These are phyloP conservation scores for Rhodotorula babjevae DNA, from an alignment of 768 basidiomycete genomes.

Conservation along the genomic window DNA sequence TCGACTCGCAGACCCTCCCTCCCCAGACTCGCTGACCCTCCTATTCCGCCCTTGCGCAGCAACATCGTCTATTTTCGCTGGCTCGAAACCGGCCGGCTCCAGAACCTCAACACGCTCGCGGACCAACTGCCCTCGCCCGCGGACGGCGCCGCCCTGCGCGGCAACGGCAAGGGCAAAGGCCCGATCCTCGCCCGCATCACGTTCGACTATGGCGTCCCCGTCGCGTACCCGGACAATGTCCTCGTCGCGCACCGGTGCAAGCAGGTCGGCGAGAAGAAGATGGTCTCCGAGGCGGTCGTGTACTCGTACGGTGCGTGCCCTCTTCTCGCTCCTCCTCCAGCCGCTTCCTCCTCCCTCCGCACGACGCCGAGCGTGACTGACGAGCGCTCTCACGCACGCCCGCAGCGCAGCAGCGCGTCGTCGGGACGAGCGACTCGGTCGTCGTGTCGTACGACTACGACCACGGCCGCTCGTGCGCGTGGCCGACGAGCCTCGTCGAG, in stretches of 20 bases:
- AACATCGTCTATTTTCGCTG: conserved; percentile 29
- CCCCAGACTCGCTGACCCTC: background rate
- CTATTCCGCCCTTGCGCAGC: background rate
- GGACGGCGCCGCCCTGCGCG: conserved; percentile 11
- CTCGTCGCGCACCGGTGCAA: conserved; percentile 15
- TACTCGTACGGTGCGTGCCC: conserved; percentile 8
- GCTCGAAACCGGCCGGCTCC: conserved; percentile 29
- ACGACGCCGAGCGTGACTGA: too few species aligned
- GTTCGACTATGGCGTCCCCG: conserved; percentile 23
- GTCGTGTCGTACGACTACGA: conserved; percentile 25
- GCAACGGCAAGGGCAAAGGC: conserved; percentile 28
- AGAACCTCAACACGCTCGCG: background rate
- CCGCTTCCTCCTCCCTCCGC: too few species aligned
- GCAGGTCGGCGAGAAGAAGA: conserved; percentile 2
- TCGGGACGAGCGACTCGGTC: conserved; percentile 6
- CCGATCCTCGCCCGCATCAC: conserved; percentile 19
- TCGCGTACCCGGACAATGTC: conserved; percentile 11
- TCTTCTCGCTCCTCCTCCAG: background rate
- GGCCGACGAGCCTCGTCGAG: background rate
- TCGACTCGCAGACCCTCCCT: background rate
- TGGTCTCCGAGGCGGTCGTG: conserved; percentile 11
- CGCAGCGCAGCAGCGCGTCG: background rate
- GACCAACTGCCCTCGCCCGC: background rate
- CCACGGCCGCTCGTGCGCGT: conserved; percentile 5
- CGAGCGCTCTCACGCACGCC: too few species aligned